phyloP scores from a whole-genome alignment of 352 stramenopile species.

The Aphanomyces euteiches region DNA sequence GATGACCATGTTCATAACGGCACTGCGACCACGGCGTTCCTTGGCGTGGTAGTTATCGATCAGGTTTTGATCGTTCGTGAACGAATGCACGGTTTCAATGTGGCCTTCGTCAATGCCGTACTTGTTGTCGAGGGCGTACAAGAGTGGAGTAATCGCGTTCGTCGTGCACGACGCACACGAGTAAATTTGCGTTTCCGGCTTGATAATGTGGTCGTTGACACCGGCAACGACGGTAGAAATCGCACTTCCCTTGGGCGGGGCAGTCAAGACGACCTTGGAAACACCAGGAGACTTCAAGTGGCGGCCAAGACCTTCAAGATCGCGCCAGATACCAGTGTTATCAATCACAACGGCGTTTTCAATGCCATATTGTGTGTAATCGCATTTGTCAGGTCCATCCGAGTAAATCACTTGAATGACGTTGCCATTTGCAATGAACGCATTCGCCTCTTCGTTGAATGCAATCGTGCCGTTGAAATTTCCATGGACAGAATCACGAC shows the following conservation, averaged over 20 bases:
- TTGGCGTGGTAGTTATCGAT: constrained; percentile 89
- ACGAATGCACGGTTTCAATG: constrained; percentile 88
- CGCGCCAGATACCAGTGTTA: constrained; percentile 82
- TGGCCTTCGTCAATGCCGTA: constrained; percentile 77
- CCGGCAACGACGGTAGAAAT: constrained; percentile 72
- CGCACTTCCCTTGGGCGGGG: constrained; percentile 58
- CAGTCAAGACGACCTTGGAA: constrained; percentile 75
- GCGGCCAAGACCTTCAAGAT: constrained; percentile 56
- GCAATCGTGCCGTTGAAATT: constrained; percentile 75
- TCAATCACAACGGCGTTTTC: constrained; percentile 86
- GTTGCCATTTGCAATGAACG: constrained; percentile 85
- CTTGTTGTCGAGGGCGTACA: constrained; percentile 74
- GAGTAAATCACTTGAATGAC: constrained; percentile 86
- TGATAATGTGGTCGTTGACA: constrained; percentile 73
- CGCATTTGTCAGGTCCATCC: constrained; percentile 75
- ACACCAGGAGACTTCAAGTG: constrained; percentile 76
- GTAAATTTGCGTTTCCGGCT: constrained; percentile 56
- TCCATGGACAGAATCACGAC: constrained; percentile 84
- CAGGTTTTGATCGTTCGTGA: constrained; percentile 88
- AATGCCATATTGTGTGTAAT: constrained; percentile 86
- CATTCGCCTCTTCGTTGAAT: constrained; percentile 81
- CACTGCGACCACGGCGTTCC: constrained; percentile 76
- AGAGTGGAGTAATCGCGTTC: constrained; percentile 76
- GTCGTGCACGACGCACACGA: constrained; percentile 81
- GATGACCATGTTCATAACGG: constrained; percentile 88